Percentiles rank a stretch among this genome's conserved stretches.
Conservation (phyloP, 2,329 filamentous ascomycete genomes). For the Metarhizium album region DNA sequence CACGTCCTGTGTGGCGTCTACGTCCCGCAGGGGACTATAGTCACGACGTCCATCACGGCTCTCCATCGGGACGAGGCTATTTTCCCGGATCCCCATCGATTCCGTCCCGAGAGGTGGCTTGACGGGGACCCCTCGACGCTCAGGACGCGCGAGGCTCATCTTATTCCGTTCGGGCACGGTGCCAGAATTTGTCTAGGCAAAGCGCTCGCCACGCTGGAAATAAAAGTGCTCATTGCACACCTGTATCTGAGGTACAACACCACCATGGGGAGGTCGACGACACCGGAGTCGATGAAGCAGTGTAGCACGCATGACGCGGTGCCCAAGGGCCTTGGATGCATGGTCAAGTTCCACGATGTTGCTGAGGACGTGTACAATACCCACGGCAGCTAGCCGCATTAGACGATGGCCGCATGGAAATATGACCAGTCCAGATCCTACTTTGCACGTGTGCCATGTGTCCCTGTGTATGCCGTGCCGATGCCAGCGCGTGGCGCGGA, state of each 20-base stretch:
- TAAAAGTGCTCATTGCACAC: constrained; percentile 2
- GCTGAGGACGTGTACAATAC: not conserved
- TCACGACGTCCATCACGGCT: constrained; percentile 2
- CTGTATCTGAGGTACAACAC: constrained; percentile 2
- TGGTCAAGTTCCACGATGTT: constrained; percentile 1
- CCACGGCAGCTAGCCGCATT: too few species aligned
- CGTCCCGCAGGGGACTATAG: constrained; percentile 2
- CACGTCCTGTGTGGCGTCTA: not conserved
- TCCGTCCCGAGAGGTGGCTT: constrained; percentile 5
- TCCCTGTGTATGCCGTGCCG: too few species aligned
- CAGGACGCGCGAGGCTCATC: not conserved
- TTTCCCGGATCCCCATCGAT: constrained; percentile 3
- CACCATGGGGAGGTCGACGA: not conserved
- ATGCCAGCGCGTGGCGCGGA: too few species aligned
- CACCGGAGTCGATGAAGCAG: constrained; percentile 4
- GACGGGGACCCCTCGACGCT: not conserved
- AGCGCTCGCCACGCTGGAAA: constrained; percentile 6
- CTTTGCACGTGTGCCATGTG: too few species aligned
- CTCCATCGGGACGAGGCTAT: constrained; percentile 4
- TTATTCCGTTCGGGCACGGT: constrained; percentile 7
- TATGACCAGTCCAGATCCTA: too few species aligned
- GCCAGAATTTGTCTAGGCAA: constrained; percentile 6
- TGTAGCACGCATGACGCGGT: constrained; percentile 7
- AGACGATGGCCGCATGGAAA: too few species aligned
- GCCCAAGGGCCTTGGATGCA: constrained; percentile 1